Conservation (phyloP, 2,329 filamentous ascomycete species). For the Epichloe sibirici region DNA sequence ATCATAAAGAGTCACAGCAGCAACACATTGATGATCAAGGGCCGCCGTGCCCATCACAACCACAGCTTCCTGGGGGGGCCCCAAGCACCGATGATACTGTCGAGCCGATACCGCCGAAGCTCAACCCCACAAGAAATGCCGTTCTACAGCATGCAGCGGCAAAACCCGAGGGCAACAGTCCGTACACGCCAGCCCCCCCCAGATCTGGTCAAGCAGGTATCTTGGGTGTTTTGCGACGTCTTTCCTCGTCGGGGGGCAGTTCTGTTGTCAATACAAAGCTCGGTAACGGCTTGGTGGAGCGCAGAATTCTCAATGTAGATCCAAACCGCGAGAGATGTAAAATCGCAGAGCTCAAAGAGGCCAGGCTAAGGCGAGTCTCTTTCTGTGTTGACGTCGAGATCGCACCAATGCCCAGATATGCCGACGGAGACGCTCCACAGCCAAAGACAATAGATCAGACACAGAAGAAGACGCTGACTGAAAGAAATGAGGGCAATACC, state of each 20-base stretch:
- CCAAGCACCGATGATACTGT: slow-evolving; percentile 10
- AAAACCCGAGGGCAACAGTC: slow-evolving; percentile 46
- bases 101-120: slow-evolving; percentile 36
- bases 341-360: slow-evolving; percentile 65
- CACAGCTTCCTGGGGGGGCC: slow-evolving; percentile 12
- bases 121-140: slow-evolving; percentile 41
- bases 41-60: slow-evolving; percentile 5
- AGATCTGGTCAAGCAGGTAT: slow-evolving; percentile 58
- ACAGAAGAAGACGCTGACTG: slow-evolving; percentile 50
- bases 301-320: slow-evolving; percentile 77
- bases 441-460: slow-evolving; percentile 31
- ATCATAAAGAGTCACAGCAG: slow-evolving; percentile 8
- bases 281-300: slow-evolving; percentile 60
- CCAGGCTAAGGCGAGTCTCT: slow-evolving; percentile 74
- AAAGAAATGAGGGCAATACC: slow-evolving; percentile 63
- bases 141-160: slow-evolving; percentile 43
- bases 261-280: slow-evolving; percentile 16
- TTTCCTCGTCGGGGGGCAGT: slow-evolving; percentile 55
- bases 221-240: slow-evolving; percentile 66
- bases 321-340: slow-evolving; percentile 64
- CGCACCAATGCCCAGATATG: slow-evolving; percentile 71
- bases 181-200: slow-evolving; percentile 64
- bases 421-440: slow-evolving; percentile 40
- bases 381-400: slow-evolving; percentile 98
- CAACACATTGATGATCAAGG: slow-evolving; percentile 5